These are phyloP conservation scores for Clathrospora elynae DNA, from an alignment of 2,329 filamentous ascomycete genomes.

Conservation along the genomic window DNA sequence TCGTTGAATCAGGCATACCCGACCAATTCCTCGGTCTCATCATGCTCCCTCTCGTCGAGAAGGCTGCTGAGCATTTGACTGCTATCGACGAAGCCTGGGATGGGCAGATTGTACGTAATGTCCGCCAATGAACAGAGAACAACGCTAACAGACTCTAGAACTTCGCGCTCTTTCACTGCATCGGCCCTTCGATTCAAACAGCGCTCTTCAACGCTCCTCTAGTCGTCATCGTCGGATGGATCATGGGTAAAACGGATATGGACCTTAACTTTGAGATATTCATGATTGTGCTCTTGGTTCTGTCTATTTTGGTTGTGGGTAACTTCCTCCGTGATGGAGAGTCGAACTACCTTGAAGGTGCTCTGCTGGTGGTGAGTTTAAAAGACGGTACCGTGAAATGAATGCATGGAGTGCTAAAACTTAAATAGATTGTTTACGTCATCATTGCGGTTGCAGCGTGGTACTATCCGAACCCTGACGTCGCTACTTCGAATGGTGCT, in stretches of 20 bases:
- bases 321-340: constrained; percentile 87
- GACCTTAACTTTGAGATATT: constrained; percentile 87
- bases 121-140: not conserved
- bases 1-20: constrained; percentile 59
- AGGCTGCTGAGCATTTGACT: constrained; percentile 83
- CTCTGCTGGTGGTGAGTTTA: constrained; percentile 65
- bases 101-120: constrained; percentile 63
- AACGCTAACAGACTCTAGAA: constrained; percentile 56
- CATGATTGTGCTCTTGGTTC: constrained; percentile 78
- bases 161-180: constrained; percentile 81
- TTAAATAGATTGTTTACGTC: constrained; percentile 60
- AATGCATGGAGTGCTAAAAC: constrained; percentile 6
- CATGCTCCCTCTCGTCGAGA: constrained; percentile 80
- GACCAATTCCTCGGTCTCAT: constrained; percentile 70
- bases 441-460: constrained; percentile 66
- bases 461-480: constrained; percentile 63
- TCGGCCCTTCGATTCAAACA: constrained; percentile 86
- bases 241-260: constrained; percentile 70
- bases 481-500: constrained; percentile 38
- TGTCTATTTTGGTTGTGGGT: constrained; percentile 84
- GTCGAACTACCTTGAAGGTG: constrained; percentile 87
- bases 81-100: constrained; percentile 85
- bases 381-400: not conserved
- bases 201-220: constrained; percentile 86
- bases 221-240: constrained; percentile 83